A percentile compares a stretch with the other conserved stretches of the same genome.
Evolutionary conservation across 257 asterid species (phyloP).

Genomic region (Anisodus acutangulus): DNA sequence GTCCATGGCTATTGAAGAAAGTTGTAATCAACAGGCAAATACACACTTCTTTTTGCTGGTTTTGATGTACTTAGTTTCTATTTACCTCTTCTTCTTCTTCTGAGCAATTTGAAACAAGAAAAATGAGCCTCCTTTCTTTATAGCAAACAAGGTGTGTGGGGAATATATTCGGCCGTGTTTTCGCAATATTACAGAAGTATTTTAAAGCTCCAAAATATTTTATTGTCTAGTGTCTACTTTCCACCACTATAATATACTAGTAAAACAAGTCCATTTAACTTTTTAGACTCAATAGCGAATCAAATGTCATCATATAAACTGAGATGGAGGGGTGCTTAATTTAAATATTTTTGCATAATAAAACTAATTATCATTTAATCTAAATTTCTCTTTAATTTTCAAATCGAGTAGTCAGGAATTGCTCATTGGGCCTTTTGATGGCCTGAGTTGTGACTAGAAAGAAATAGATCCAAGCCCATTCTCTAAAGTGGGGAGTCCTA

Average conservation of each 20-base stretch:
- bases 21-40: too few species aligned
- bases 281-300: neutral
- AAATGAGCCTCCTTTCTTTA: neutral
- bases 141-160: neutral
- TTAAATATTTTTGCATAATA: neutral
- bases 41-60: neutral
- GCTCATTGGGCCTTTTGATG: too few species aligned
- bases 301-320: neutral
- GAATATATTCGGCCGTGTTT: neutral
- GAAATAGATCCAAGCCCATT: too few species aligned
- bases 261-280: neutral
- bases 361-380: neutral
- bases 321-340: neutral
- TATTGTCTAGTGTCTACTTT: neutral
- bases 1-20: neutral
- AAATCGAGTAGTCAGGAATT: neutral
- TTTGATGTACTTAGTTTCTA: too few species aligned
- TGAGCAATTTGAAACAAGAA: too few species aligned
- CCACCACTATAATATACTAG: neutral
- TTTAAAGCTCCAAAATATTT: neutral
- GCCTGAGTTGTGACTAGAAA: too few species aligned
- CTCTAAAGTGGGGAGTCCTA: too few species aligned
- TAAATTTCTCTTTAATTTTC: neutral
- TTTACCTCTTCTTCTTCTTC: too few species aligned
- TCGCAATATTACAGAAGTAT: neutral